Percentiles rank a stretch among this genome's conserved stretches.
These are phyloP conservation scores for Penicillium pancosmium DNA, from an alignment of 495 filamentous ascomycete species.

Conservation along the genomic window DNA sequence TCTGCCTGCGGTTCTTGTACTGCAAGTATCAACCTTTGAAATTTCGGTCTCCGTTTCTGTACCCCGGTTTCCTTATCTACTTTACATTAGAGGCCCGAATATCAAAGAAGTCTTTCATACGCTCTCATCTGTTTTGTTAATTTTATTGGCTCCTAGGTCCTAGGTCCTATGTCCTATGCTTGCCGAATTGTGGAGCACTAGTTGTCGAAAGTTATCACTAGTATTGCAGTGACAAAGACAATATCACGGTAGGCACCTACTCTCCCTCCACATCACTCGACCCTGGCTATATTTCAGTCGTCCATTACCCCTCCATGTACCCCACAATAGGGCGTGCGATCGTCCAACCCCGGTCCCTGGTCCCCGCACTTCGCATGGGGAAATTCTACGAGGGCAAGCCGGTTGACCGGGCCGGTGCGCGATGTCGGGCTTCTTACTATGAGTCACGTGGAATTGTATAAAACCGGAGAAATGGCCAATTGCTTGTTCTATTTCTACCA, in stretches of 20 bases:
- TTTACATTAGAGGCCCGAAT: not conserved
- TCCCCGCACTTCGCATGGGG: not conserved
- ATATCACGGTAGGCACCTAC: not conserved
- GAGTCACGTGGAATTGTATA: constrained; percentile 11
- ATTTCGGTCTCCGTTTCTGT: no score
- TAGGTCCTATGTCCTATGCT: no score
- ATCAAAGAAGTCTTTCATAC: not conserved
- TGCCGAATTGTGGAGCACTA: no score
- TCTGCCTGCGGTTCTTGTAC: not conserved
- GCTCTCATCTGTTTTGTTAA: not conserved
- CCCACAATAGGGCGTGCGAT: not conserved
- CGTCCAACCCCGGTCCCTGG: not conserved
- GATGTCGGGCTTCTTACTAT: not conserved
- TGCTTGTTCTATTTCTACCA: not conserved
- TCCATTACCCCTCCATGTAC: not conserved
- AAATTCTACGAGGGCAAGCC: not conserved
- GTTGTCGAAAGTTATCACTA: no score
- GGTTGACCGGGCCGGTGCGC: constrained; percentile 18
- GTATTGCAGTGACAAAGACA: not conserved
- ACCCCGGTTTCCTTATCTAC: not conserved
- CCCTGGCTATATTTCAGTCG: not conserved
- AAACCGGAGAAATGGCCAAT: not conserved
- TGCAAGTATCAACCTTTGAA: not conserved
- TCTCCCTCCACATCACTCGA: not conserved
- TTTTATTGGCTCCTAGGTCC: no score